A percentile compares a stretch with the other conserved stretches of the same genome.
phyloP scores from a whole-genome alignment of 768 basidiomycete genomes.

The Tulasnella sp. region DNA sequence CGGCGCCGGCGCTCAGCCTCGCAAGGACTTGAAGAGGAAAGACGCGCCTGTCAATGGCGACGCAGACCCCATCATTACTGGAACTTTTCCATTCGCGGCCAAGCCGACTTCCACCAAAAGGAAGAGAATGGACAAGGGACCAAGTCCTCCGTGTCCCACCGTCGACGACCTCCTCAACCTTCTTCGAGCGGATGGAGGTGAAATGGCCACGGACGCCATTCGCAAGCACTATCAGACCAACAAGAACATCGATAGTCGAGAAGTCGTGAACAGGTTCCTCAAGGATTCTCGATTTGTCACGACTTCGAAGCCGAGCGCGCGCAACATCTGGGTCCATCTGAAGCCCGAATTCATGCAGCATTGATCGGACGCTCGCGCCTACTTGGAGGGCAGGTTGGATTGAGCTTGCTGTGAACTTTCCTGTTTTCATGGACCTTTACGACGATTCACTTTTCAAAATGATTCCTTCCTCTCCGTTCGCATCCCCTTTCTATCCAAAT shows the following conservation, averaged over 20 bases:
- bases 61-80: background rate
- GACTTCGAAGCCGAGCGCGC: background rate
- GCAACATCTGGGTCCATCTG: background rate
- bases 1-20: no score
- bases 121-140: background rate
- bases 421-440: no score
- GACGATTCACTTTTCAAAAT: no score
- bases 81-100: background rate
- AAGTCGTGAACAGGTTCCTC: background rate
- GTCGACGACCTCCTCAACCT: background rate
- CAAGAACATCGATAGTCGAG: background rate
- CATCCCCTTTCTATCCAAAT: no score
- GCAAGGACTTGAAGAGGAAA: no score
- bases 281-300: background rate
- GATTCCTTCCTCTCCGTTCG: no score
- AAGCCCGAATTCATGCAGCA: background rate
- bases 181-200: background rate
- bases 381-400: no score
- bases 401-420: no score
- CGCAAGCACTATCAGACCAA: background rate
- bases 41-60: background rate
- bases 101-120: background rate
- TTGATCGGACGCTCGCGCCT: no score
- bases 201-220: background rate
- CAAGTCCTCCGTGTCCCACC: background rate